These are phyloP conservation scores for Panicum hallii DNA, from an alignment of 202 grass and related monocot species.

Conservation along the genomic window DNA sequence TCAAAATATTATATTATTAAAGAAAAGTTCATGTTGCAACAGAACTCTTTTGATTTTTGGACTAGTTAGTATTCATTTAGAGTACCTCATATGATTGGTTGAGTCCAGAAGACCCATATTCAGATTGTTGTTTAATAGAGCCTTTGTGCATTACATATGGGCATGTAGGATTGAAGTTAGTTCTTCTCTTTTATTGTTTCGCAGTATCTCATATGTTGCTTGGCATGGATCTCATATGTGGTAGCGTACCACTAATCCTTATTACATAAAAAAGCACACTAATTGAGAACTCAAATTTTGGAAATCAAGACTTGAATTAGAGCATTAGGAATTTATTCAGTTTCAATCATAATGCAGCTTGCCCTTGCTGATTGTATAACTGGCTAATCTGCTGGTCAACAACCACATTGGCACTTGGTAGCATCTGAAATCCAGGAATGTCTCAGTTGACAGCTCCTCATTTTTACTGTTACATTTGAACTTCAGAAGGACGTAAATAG, in stretches of 20 bases:
- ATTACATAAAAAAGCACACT: neutral
- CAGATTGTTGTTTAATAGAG: neutral
- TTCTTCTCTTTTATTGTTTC: conserved; percentile 1
- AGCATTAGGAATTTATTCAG: neutral
- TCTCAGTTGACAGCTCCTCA: neutral
- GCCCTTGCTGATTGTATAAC: neutral
- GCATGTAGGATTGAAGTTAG: neutral
- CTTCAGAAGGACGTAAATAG: neutral
- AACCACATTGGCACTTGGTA: neutral
- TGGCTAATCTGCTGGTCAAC: neutral
- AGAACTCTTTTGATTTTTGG: neutral
- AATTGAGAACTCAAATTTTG: neutral
- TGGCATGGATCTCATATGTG: neutral
- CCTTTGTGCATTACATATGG: neutral
- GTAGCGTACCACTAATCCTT: neutral
- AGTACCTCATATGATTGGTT: neutral
- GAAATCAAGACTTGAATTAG: neutral
- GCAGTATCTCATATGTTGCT: neutral
- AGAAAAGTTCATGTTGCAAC: neutral
- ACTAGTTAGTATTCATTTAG: neutral
- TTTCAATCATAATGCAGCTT: neutral
- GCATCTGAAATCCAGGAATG: neutral
- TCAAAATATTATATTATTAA: neutral
- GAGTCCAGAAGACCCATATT: neutral
- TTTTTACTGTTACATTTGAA: neutral